phyloP scores from a whole-genome alignment of 2,329 filamentous ascomycete species.

The Ophiostoma sp. region DNA sequence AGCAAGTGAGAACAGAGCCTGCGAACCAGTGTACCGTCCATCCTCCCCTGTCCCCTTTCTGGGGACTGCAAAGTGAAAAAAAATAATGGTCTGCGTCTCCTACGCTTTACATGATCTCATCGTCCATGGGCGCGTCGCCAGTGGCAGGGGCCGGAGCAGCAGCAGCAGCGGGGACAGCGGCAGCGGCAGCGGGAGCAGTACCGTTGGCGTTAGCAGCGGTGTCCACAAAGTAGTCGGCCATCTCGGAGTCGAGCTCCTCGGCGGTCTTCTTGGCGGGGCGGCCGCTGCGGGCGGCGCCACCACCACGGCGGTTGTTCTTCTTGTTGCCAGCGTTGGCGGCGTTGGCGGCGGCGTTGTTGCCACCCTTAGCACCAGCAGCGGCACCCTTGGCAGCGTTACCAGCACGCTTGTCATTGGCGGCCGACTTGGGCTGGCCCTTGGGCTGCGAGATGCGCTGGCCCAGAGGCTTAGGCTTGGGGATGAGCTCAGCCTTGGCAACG shows the following conservation, averaged over 20 bases:
- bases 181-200: conserved; percentile 39
- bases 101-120: conserved; percentile 50
- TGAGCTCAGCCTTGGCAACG: conserved; percentile 66
- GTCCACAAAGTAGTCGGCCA: conserved; percentile 85
- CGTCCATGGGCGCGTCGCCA: conserved; percentile 60
- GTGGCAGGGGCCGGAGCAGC: conserved; percentile 40
- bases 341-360: conserved; percentile 15
- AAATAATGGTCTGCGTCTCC: neutral
- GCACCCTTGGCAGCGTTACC: conserved; percentile 32
- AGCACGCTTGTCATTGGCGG: conserved; percentile 60
- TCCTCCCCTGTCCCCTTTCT: neutral
- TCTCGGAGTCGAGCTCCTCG: conserved; percentile 94
- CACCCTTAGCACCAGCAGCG: conserved; percentile 42
- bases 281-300: conserved; percentile 45
- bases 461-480: conserved; percentile 62
- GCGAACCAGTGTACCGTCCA: neutral
- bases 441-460: conserved; percentile 71
- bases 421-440: conserved; percentile 75
- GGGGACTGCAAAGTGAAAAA: neutral
- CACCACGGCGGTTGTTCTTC: conserved; percentile 43
- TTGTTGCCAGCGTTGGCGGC: conserved; percentile 34
- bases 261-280: conserved; percentile 79
- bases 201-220: conserved; percentile 37
- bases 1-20: conserved; percentile 4
- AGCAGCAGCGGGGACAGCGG: conserved; percentile 34